Evolutionary conservation across 345 rosid species (phyloP).

Genomic region (Eutrema heterophyllum): DNA sequence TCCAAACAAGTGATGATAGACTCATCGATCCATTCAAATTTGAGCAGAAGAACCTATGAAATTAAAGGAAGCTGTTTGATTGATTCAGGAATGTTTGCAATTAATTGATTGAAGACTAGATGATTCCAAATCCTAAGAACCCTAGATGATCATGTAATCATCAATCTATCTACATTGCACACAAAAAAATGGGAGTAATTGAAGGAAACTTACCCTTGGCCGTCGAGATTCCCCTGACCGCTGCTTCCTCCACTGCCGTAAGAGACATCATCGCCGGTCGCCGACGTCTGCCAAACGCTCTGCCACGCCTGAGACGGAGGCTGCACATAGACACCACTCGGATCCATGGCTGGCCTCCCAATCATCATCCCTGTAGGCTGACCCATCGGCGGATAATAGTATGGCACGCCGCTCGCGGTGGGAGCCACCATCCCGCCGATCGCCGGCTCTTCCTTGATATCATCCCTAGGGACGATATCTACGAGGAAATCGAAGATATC

Average conservation of each 20-base stretch:
- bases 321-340: conserved; percentile 60
- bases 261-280: conserved; percentile 58
- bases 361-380: conserved; percentile 90
- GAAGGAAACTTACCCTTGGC: conserved; percentile 37
- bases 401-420: conserved; percentile 78
- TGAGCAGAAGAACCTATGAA: not conserved
- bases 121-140: conserved; percentile 6
- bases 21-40: not conserved
- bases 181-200: not conserved
- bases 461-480: conserved; percentile 87
- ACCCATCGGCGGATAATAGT: conserved; percentile 82
- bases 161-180: conserved; percentile 9
- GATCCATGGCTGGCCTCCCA: conserved; percentile 84
- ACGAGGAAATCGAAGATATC: conserved; percentile 90
- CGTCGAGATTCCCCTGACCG: conserved; percentile 68
- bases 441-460: conserved; percentile 74
- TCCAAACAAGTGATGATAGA: not conserved
- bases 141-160: not conserved
- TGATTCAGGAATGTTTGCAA: not conserved
- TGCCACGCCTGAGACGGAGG: conserved; percentile 98
- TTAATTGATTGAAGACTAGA: not conserved
- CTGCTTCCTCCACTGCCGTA: conserved; percentile 61
- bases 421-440: conserved; percentile 54
- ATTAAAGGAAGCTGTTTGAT: not conserved
- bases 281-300: conserved; percentile 79